Percentiles rank a stretch among this genome's conserved stretches.
These are phyloP conservation scores for Boletus sensibilis DNA, from an alignment of 768 basidiomycete genomes.

Conservation along the genomic window DNA sequence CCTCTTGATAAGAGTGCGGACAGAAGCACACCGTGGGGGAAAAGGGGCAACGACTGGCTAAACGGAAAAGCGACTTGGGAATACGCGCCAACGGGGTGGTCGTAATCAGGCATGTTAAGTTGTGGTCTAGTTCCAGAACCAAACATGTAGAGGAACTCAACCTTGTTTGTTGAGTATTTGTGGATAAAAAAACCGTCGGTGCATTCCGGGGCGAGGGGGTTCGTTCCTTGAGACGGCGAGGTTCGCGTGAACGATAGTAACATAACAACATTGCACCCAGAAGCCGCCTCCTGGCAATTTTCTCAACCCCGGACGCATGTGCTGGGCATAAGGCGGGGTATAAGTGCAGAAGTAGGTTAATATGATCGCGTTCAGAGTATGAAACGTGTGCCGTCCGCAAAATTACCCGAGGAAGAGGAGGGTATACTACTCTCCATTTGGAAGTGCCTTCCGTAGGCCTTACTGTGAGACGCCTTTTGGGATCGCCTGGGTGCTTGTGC, in stretches of 20 bases:
- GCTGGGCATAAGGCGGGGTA: neutral
- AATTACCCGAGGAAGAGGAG: neutral
- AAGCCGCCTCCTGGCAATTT: neutral
- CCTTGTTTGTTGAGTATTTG: conserved; percentile 10
- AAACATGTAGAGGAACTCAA: conserved; percentile 10
- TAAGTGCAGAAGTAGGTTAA: neutral
- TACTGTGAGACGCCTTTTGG: neutral
- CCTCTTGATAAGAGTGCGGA: conserved; percentile 1
- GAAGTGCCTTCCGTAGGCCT: neutral
- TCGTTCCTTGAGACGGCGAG: neutral
- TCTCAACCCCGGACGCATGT: conserved; percentile 1
- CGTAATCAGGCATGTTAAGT: conserved; percentile 3
- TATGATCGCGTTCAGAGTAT: neutral
- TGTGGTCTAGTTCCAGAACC: neutral
- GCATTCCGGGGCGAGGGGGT: neutral
- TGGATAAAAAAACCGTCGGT: neutral
- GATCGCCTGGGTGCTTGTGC: too few species aligned
- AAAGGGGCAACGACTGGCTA: neutral
- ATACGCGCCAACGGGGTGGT: neutral
- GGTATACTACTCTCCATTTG: neutral
- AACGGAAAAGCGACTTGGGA: neutral
- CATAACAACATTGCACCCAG: neutral
- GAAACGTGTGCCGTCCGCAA: neutral
- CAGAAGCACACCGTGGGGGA: conserved; percentile 21
- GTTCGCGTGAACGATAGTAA: neutral